Base-by-base conservation (phyloP, 306 rosid genomes). In the Aeschynomene evenia region DNA sequence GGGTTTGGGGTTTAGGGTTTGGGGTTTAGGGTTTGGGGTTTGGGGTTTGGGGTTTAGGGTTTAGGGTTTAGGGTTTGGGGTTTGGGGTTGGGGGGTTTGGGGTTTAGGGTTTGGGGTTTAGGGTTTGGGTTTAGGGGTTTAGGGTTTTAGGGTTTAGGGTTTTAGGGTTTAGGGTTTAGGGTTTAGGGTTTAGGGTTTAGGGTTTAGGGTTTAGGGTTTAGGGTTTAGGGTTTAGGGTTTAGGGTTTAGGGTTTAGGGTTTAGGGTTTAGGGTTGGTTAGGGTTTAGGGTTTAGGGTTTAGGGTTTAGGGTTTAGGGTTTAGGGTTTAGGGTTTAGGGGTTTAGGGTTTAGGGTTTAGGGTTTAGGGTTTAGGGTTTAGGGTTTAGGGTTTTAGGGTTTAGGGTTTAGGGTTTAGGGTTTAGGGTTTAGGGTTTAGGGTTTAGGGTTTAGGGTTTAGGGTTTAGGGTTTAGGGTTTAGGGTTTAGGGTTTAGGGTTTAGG, bases 181-280 rank as follows among this genome's bases (percentile, higher is more conserved):
- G 72, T 18, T 49, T 67, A 29, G 39, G 61, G 59, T 67, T 67
- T 48, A 48, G 61, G 72, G 61, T 49, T 67, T 59, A 36, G 65
- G 74, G 55, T 70, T 39, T 48, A 11, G 65, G 74, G 66, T 70
- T 70, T 55, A 39, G 65, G 65, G 42, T 70, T 70, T 55, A 55
- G 61, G 46, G 72, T 26, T 67, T 49, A 67, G 72, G 72, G 56
- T 50, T 68, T 68, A 68, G 73, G 67, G 65, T 53, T 63, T 63
- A 39, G 68, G 68, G 5, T 52, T 20, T 63, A 21, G 12, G 53
- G 52, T 45, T 40, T 40, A 39, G 12, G 36, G 68, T 23, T 16
- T 63, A 20, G 1, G 34, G 31, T 51, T 62, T 36, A 5, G 11
- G 1, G 16, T 1, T 9, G 50, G 21, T 63, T 37, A 40, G 50